phyloP scores from a whole-genome alignment of 768 basidiomycete genomes.

The Tylopilus subfusipes region DNA sequence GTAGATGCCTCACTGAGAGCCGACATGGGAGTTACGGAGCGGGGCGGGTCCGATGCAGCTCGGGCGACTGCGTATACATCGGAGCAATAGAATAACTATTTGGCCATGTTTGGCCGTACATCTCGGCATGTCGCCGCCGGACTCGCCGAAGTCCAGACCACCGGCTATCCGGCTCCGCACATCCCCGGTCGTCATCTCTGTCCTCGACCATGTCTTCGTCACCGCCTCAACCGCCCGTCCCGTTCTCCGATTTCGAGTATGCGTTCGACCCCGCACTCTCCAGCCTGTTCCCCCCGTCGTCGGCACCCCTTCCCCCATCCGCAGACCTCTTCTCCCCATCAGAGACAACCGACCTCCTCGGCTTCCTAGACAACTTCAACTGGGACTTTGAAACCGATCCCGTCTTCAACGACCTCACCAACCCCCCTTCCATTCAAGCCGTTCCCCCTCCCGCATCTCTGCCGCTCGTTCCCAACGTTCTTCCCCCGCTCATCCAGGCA shows the following conservation, averaged over 20 bases:
- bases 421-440: conserved; percentile 4
- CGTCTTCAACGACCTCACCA: conserved; percentile 10
- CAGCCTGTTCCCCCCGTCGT: conserved; percentile 53
- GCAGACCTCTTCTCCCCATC: conserved; percentile 75
- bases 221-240: conserved; percentile 46
- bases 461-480: not conserved
- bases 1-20: conserved; percentile 67
- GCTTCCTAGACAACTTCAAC: conserved; percentile 79
- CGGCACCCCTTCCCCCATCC: conserved; percentile 62
- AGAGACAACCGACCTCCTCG: conserved; percentile 75
- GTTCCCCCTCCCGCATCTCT: not conserved
- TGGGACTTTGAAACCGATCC: conserved; percentile 57
- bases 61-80: conserved; percentile 29
- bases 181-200: conserved; percentile 13
- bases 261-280: conserved; percentile 62
- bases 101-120: conserved; percentile 23
- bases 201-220: conserved; percentile 27
- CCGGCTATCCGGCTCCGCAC: conserved; percentile 21
- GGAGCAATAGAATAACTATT: conserved; percentile 25
- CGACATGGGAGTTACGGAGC: conserved; percentile 62
- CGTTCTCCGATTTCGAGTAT: conserved; percentile 70
- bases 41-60: conserved; percentile 28
- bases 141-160: conserved; percentile 1
- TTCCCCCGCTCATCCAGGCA: not conserved
- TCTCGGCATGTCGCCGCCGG: conserved; percentile 15